These are phyloP conservation scores for Diaporthe sp. DNA, from an alignment of 2,329 filamentous ascomycete genomes.

Conservation along the genomic window DNA sequence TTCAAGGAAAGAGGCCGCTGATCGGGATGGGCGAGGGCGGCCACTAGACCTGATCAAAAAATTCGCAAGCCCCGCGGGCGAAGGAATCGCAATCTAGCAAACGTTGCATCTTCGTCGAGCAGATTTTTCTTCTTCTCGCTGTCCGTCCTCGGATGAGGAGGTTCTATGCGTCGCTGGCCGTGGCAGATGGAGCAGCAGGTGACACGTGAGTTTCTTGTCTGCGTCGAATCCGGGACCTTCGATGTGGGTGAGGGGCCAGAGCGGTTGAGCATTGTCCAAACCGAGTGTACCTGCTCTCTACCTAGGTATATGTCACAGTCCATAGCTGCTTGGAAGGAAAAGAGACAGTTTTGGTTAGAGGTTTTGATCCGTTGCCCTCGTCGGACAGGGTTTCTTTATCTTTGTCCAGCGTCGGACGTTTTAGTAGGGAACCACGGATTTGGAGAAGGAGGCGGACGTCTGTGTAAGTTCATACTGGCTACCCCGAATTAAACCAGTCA, in stretches of 20 bases:
- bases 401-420: background rate
- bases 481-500: conserved; percentile 8
- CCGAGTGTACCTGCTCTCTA: background rate
- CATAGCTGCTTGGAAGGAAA: background rate
- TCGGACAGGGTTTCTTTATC: background rate
- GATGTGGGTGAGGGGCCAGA: too few relatives aligned
- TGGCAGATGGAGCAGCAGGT: background rate
- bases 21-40: background rate
- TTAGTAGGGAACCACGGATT: background rate
- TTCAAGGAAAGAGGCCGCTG: background rate
- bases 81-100: background rate
- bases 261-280: background rate
- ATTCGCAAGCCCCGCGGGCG: background rate
- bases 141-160: background rate
- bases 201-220: background rate
- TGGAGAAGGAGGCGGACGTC: background rate
- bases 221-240: background rate
- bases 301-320: background rate
- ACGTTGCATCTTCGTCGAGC: conserved; percentile 11
- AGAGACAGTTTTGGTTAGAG: background rate
- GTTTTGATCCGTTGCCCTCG: background rate
- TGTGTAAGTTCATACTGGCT: background rate
- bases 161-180: background rate
- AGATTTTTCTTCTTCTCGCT: background rate
- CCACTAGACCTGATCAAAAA: background rate